Base-by-base conservation (phyloP, 371 early-diverging fungal genomes). In the Mortierella sp. region DNA sequence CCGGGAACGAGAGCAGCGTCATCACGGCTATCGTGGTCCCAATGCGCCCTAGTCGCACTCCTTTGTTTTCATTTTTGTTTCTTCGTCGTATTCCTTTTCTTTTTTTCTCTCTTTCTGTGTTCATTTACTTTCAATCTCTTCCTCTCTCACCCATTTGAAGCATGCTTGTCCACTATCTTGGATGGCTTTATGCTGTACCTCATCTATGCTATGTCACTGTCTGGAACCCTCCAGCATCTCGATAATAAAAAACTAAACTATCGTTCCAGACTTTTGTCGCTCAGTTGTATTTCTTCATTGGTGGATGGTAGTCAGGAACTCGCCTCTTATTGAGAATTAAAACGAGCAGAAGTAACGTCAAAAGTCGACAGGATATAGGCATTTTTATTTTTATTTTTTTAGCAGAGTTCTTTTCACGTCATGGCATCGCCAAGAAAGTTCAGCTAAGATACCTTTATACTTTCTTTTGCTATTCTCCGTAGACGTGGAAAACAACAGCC, bases 21-120 rank as follows among this genome's bases (percentile, higher is more conserved):
- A 84, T 45, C 82, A 82, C 63, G 79, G 70, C n/a, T 85, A 85
- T 73, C 73, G 85, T 26, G 82, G 85, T 8, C 86, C 86, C 16
- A 84, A 84, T 73, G 84, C 79, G 0, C 84, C 84, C 31, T 84
- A 82, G 38, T 55, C 5, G 45, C 34, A 21, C 63, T 44, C 45
- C 31, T 8, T 26, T 28, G 5, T 34, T 21, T 73, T 21, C 73
- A 6, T 60, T 47, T 45, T 50, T 28, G 19, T 47, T 52, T 13
- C 24, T 52, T 14, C 5, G 42, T 38, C 42, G 42, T 38, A 38
- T 38, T 38, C 42, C 42, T 3, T 38, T 38, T 3, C 42, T 6
- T 24, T 48, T 38, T 24, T 11, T 34, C 21, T 10, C 34, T 3
- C 21, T 28, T 28, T 54, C 42, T 14, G 42, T 24, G 24, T n/a